Base-by-base conservation (phyloP, 352 stramenopile genomes). In the Pythium monospermum region DNA sequence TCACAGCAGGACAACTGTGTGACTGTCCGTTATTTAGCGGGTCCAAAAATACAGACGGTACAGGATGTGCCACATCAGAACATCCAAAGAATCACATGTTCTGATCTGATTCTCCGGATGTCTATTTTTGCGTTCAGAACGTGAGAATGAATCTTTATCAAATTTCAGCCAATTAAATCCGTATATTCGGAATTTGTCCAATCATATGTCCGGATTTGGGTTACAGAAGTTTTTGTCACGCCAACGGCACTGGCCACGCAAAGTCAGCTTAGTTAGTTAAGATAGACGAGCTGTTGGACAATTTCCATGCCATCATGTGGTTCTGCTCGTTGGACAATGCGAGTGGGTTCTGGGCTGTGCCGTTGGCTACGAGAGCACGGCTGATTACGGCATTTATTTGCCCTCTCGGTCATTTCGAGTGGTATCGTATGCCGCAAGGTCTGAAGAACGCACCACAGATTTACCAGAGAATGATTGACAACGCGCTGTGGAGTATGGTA, bases 251-350 rank as follows among this genome's bases (percentile, higher is more conserved):
- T 39, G 13, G 4, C 4, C 37, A 21, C n/a, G 26, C n/a, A 43
- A 25, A 43, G 26, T 21, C n/a, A n/a, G 37, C 15, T 25, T 43
- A 43, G 7, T 43, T 43, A 21, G 37, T 43, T 43, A 21, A 27
- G 15, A 39, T 67, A 0, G 12, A 58, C 11, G 59, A 67, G 10
- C 39, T 67, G 2, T 39, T 67, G 1, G 48, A 67, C 10, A 49
- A 63, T 31, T 35, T 67, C 13, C 51, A 37, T 0, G 6, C 32
- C 15, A 15, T 50, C 4, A n/a, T 30, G 26, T 66, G 59, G 59
- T 42, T 58, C 0, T 66, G 59, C 35, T 66, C 59, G 3, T 31
- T 66, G 1, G 57, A 65, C 27, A 65, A 53, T 30, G 57, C 57
- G 3, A 65, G 49, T 27, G 57, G 50, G 4, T 65, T 57, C 27